Evolutionary conservation across 2,329 filamentous ascomycete genomes (phyloP).

Genomic region (Aaosphaeria pasadenensis): DNA sequence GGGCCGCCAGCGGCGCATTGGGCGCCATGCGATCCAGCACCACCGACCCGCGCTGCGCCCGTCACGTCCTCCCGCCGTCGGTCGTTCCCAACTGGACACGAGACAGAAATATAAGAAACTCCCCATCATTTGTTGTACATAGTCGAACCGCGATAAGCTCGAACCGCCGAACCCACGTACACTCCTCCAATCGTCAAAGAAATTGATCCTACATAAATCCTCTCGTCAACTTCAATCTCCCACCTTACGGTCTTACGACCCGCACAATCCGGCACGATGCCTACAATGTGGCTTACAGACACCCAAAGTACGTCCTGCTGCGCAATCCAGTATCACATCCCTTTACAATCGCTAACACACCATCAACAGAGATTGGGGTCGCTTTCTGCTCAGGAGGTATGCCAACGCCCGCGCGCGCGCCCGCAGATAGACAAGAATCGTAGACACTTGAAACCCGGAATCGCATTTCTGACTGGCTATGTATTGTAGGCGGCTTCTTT

Average conservation of each 20-base stretch:
- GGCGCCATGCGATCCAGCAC: too few species aligned
- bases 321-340: neutral
- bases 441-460: too few species aligned
- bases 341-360: neutral
- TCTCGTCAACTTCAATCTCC: too few species aligned
- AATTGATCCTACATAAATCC: too few species aligned
- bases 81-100: constrained; percentile 24
- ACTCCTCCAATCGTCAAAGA: too few species aligned
- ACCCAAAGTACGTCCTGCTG: constrained; percentile 70
- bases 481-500: constrained; percentile 77
- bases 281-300: constrained; percentile 94
- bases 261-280: constrained; percentile 49
- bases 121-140: neutral
- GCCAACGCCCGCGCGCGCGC: constrained; percentile 41
- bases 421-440: constrained; percentile 4
- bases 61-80: neutral
- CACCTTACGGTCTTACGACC: too few species aligned
- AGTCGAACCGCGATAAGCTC: too few species aligned
- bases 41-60: too few species aligned
- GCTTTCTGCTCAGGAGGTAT: constrained; percentile 96
- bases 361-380: constrained; percentile 78
- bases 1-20: too few species aligned
- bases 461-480: constrained; percentile 8
- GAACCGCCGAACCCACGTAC: too few species aligned
- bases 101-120: constrained; percentile 16